Evolutionary conservation across 78 protist species (phyloP), one percentile per base, ranked within the genome.

Genomic region (Dictyostelium brefeldianum): DNA sequence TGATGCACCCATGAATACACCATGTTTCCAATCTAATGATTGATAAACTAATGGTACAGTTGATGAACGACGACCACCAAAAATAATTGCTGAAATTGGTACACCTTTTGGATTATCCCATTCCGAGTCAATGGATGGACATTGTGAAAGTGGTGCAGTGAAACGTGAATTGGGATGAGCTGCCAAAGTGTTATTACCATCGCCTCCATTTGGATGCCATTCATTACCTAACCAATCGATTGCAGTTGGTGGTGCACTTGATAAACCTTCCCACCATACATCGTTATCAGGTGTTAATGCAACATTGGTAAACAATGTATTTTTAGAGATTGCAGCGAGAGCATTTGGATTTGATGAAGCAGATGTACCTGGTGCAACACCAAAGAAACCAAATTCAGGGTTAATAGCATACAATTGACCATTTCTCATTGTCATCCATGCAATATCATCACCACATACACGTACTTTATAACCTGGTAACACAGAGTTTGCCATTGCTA

Each of bases 311-410:
- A 98, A 98, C 27, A 98, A 11, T 17, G 96, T 80, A 90, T 98
- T 94, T 4, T 70, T 43, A 43, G 74, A 25, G 51, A 96, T 89
- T 17, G 97, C 47, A 4, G 48, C 48, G 89, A 97, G 84, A n/a
- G 97, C 98, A 59, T 95, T 89, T 29, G 95, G 95, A 71, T 97
- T 97, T 20, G 98, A 81, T 6, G 89, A 31, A 27, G 87, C 18
- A 1, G 96, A 73, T 1, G 99, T 98, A 46, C 99, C 99, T 18
- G 98, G 98, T n/a, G 98, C 98, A 2, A 98, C 98, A 46, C 99
- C 99, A 92, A 98, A 98, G 98, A 90, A 96, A 47, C 99, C 99
- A n/a, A 62, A 31, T 74, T 98, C 99, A 57, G 98, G 98, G 89
- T 98, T 98, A 81, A 97, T 84, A 4, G 98, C 99, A 41, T 67